Conservation (phyloP, 805 yeast species). For the Wickerhamomyces xylosicus region DNA sequence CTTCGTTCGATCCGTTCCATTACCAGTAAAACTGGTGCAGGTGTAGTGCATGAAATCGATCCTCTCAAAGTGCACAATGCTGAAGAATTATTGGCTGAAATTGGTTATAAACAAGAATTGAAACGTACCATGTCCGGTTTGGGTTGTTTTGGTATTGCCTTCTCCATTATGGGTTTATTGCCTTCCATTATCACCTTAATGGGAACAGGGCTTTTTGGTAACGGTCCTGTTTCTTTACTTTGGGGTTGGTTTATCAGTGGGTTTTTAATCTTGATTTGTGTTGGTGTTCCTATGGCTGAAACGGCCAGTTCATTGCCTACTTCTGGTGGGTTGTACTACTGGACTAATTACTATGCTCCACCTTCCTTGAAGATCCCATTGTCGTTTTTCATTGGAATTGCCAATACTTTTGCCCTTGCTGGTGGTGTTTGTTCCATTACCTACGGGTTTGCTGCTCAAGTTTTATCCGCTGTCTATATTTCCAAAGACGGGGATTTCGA, state of each 20-base stretch:
- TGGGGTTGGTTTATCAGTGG: constrained; percentile 66
- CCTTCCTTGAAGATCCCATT: constrained; percentile 33
- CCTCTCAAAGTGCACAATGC: constrained; percentile 11
- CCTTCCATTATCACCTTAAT: constrained; percentile 49
- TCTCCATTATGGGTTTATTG: constrained; percentile 54
- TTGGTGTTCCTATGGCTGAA: constrained; percentile 51
- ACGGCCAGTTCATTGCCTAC: constrained; percentile 59
- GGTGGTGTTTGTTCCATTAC: constrained; percentile 56
- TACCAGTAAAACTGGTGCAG: constrained; percentile 6
- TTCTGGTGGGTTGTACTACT: constrained; percentile 58
- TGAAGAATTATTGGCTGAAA: constrained; percentile 15
- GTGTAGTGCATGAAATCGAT: constrained; percentile 12
- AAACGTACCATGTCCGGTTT: constrained; percentile 44
- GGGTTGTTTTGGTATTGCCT: constrained; percentile 59
- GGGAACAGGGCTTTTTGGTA: constrained; percentile 34
- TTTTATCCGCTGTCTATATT: constrained; percentile 39
- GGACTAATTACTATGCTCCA: constrained; percentile 56
- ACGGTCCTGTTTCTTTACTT: constrained; percentile 44
- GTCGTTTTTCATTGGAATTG: constrained; percentile 51
- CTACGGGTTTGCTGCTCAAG: constrained; percentile 51
- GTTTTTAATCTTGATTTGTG: constrained; percentile 34
- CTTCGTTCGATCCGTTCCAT: constrained; percentile 3
- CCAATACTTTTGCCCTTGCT: constrained; percentile 54
- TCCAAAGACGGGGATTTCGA: constrained; percentile 32
- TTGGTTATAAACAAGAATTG: constrained; percentile 62